A percentile compares a stretch with the other conserved stretches of the same genome.
These are phyloP conservation scores for Sporothrix dimorphospora DNA, from an alignment of 2,329 filamentous ascomycete species.

Conservation along the genomic window DNA sequence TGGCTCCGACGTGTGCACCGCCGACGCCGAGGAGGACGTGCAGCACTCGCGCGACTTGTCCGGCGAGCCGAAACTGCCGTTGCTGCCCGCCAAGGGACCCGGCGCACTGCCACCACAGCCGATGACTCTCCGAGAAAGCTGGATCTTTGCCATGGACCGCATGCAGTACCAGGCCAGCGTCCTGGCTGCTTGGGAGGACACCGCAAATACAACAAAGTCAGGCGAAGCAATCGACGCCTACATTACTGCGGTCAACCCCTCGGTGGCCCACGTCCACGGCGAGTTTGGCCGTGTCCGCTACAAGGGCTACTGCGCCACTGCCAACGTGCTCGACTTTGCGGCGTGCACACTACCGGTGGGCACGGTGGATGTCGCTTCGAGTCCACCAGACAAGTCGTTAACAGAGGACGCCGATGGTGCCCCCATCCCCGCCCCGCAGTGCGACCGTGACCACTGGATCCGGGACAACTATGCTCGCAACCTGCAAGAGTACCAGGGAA, in stretches of 20 bases:
- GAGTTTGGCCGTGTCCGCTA: slow-evolving; percentile 23
- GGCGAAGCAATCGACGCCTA: slow-evolving; percentile 27
- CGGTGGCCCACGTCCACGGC: slow-evolving; percentile 20
- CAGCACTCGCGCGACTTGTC: not conserved
- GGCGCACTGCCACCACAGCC: not conserved
- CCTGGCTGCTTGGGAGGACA: not conserved
- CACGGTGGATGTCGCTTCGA: not conserved
- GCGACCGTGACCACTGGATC: not conserved
- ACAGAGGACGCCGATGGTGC: not conserved
- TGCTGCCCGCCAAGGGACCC: not conserved
- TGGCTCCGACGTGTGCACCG: not conserved
- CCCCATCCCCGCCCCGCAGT: not conserved
- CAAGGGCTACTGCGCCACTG: slow-evolving; percentile 22
- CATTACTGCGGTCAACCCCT: slow-evolving; percentile 26
- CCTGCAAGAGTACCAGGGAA: not conserved
- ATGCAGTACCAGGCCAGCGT: not conserved
- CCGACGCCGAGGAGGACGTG: not conserved
- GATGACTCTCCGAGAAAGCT: not conserved
- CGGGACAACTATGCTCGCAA: not conserved
- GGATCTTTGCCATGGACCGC: not conserved
- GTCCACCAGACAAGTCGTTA: not conserved
- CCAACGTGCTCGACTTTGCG: slow-evolving; percentile 24
- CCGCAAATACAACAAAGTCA: too few species aligned
- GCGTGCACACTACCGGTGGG: slow-evolving; percentile 20
- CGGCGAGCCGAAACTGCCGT: not conserved